Conservation (phyloP, 1,284 basidiomycete genomes). For the Cystobasidium slooffiae region DNA sequence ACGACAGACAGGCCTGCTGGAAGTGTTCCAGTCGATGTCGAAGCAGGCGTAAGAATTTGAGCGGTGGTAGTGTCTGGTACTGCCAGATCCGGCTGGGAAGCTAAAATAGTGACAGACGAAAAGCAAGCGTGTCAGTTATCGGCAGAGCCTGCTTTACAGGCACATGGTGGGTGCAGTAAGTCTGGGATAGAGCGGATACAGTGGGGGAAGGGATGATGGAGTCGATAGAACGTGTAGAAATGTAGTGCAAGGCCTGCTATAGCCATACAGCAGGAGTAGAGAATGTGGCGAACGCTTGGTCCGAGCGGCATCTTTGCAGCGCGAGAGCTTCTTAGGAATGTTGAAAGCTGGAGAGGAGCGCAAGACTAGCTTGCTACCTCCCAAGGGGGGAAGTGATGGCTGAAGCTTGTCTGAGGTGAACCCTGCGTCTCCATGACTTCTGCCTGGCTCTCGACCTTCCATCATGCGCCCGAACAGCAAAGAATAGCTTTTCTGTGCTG, state of each 20-base stretch:
- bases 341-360: not conserved
- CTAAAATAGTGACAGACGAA: not conserved
- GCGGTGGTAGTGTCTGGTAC: constrained; percentile 11
- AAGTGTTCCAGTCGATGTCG: not conserved
- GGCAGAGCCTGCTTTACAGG: too few relatives aligned
- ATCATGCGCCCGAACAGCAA: too few relatives aligned
- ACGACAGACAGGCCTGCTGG: constrained; percentile 23
- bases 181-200: too few relatives aligned
- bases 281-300: constrained; percentile 1
- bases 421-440: too few relatives aligned
- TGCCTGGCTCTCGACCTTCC: too few relatives aligned
- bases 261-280: not conserved
- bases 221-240: too few relatives aligned
- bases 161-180: too few relatives aligned
- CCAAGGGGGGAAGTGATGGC: too few relatives aligned
- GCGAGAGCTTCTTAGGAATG: not conserved
- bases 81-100: constrained; percentile 10
- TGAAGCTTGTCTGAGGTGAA: too few relatives aligned
- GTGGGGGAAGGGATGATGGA: too few relatives aligned
- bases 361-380: not conserved
- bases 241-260: too few relatives aligned
- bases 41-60: not conserved
- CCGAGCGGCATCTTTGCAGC: not conserved
- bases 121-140: not conserved
- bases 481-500: too few relatives aligned